These are phyloP conservation scores for Solanum lycopersicoides DNA, from an alignment of 257 asterid species.

Conservation along the genomic window DNA sequence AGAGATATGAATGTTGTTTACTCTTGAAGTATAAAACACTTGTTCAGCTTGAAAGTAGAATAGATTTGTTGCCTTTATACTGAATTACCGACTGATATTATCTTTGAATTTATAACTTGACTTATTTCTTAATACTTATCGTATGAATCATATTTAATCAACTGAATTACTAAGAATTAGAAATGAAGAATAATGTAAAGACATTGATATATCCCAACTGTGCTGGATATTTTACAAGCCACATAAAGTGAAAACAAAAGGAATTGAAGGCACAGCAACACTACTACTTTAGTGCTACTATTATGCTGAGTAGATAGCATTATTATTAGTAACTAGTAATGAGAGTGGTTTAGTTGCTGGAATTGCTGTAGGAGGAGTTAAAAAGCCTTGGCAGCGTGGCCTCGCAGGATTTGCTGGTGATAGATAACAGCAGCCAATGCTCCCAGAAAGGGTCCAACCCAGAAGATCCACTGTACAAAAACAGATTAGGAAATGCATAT, in stretches of 20 bases:
- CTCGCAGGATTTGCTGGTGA: conserved; percentile 7
- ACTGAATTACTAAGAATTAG: neutral
- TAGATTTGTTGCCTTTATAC: neutral
- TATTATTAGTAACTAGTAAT: neutral
- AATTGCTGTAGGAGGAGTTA: neutral
- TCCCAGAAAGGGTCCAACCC: conserved; percentile 15
- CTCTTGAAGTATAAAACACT: neutral
- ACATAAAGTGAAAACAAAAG: neutral
- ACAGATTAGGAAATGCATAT: neutral
- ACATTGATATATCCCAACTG: neutral
- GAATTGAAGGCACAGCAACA: neutral
- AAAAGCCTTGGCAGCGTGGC: conserved; percentile 1
- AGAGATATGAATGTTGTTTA: neutral
- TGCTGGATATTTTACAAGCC: neutral
- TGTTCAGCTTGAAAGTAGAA: neutral
- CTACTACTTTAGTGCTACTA: neutral
- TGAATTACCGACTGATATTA: neutral
- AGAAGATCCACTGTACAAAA: conserved; percentile 6
- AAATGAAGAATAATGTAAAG: neutral
- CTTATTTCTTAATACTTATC: neutral
- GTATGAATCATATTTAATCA: neutral
- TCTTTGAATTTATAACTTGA: neutral
- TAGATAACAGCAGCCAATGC: conserved; percentile 2
- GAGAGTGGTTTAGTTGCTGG: neutral
- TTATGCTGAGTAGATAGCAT: neutral